phyloP scores from a whole-genome alignment of 2,329 filamentous ascomycete species.

The Fusarium drepaniforme region DNA sequence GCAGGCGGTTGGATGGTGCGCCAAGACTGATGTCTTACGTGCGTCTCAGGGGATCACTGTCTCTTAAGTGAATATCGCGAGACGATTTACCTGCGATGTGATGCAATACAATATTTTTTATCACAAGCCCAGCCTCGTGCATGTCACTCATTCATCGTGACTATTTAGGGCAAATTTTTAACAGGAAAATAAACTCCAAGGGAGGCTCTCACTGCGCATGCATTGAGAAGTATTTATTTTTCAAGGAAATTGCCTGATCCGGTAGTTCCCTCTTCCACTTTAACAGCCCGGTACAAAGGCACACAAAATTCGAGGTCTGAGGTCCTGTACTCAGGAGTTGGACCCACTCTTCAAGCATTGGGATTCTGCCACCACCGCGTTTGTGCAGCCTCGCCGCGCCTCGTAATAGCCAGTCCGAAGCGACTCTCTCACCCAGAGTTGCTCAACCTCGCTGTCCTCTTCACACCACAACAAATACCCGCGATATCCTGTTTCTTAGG shows the following conservation, averaged over 20 bases:
- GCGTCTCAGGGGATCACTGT: conserved; percentile 13
- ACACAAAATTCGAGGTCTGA: neutral
- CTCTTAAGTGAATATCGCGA: conserved; percentile 32
- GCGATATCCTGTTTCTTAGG: conserved; percentile 19
- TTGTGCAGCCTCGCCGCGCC: conserved; percentile 40
- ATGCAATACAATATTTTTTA: conserved; percentile 14
- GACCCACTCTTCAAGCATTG: conserved; percentile 18
- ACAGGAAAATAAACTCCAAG: neutral
- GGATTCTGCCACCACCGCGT: conserved; percentile 33
- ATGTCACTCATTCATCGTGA: neutral
- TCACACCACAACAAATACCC: conserved; percentile 22
- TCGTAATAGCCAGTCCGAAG: conserved; percentile 27
- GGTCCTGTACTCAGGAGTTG: neutral
- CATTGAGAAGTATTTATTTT: neutral
- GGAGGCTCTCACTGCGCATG: neutral
- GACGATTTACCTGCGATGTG: conserved; percentile 4
- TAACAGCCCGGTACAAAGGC: neutral
- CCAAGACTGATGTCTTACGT: conserved; percentile 21
- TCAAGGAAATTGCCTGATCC: neutral
- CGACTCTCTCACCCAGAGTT: conserved; percentile 11
- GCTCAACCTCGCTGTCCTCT: conserved; percentile 11
- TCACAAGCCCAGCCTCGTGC: conserved; percentile 19
- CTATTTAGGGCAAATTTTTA: neutral
- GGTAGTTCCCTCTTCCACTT: neutral
- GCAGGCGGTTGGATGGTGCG: conserved; percentile 14